A percentile compares a stretch with the other conserved stretches of the same genome.
These are phyloP conservation scores for Lepidopterella palustris DNA, from an alignment of 495 filamentous ascomycete species.

Conservation along the genomic window DNA sequence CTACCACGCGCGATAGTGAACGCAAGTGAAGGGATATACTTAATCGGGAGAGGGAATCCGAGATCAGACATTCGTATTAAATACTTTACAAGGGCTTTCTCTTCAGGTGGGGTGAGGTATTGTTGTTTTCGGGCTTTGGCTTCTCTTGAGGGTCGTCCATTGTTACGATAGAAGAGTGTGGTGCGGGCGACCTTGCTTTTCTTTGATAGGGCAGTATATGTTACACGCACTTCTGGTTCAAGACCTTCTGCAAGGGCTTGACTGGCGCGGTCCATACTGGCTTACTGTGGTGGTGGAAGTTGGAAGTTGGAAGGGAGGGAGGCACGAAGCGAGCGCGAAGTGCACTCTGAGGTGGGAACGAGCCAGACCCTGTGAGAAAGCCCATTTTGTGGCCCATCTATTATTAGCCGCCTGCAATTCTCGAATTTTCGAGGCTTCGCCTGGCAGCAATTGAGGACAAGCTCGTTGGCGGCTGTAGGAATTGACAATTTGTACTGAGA, in stretches of 20 bases:
- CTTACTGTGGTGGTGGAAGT: background rate
- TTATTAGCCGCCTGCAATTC: background rate
- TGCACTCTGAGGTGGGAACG: no score
- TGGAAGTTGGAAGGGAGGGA: no score
- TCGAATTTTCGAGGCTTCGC: background rate
- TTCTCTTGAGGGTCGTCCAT: no score
- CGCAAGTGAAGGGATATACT: background rate
- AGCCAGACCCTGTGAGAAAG: no score
- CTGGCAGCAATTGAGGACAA: background rate
- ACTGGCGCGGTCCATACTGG: background rate
- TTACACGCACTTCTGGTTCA: no score
- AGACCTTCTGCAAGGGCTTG: background rate
- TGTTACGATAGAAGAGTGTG: no score
- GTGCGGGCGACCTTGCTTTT: no score
- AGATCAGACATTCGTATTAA: constrained; percentile 2
- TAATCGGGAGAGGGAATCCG: background rate
- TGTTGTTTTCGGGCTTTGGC: no score
- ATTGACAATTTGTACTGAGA: background rate
- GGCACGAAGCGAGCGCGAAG: no score
- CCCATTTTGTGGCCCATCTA: background rate
- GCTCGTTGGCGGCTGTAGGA: background rate
- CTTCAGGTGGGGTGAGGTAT: no score
- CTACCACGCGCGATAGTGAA: background rate
- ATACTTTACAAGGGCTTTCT: constrained; percentile 29
- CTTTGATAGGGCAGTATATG: no score